Evolutionary conservation across 2,329 filamentous ascomycete genomes (phyloP), one percentile per base, ranked within the genome.

Genomic region (Penicillium sumatraense): DNA sequence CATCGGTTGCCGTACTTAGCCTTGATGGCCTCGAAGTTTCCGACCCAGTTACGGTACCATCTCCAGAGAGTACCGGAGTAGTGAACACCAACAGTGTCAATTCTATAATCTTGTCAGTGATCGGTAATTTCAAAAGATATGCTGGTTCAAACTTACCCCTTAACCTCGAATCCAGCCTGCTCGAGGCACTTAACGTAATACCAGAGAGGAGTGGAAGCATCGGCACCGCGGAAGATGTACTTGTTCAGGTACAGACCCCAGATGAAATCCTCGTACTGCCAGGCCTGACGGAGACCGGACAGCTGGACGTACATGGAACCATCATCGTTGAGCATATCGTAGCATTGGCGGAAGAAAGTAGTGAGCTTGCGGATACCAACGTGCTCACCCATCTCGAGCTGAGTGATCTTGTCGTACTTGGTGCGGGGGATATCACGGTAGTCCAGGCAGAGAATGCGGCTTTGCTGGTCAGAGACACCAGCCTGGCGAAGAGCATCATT

Each of bases 241-340:
- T 93, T 96, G 86, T 96, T 96, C 90, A 96, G 91, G 82, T 93
- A 96, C 51, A 96, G 82, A 69, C 91, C 91, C 91, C 92, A 96
- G 74, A 91, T 88, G 50, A 96, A 83, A 78, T 96, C 91, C 81
- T 96, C 90, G 69, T 93, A 96, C 76, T 96, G 92, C 92, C 91
- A 96, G 59, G 82, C 79, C 81, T 92, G 91, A 65, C 91, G 86
- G 55, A 96, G 83, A 75, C 92, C 91, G 62, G 91, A 90, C 66
- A 92, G 89, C 78, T 96, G 92, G 53, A 96, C 83, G 82, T 91
- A 95, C 80, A 96, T 93, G 64, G 88, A 83, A 71, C 91, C 91
- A 64, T 96, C 90, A 64, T 96, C 92, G 56, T 96, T 89, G 47
- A 96, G 86, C 90, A 96, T 95, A 71, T 93, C 86, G 76, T 92